Conservation (phyloP, 345 rosid genomes). For the Streptanthus diversifolius region DNA sequence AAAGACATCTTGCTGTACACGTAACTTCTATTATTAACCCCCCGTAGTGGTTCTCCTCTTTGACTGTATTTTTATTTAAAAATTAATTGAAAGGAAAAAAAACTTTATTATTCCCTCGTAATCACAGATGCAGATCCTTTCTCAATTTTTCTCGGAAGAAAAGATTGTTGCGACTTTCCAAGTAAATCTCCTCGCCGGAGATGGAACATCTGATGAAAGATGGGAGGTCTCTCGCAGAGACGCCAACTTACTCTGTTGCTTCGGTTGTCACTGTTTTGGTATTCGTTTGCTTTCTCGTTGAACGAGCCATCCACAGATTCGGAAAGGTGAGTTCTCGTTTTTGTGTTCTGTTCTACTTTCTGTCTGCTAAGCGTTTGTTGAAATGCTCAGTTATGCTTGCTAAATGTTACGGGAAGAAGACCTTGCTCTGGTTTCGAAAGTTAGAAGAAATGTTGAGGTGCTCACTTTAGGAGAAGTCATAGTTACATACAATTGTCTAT, state of each 20-base stretch:
- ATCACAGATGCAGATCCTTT: constrained; percentile 37
- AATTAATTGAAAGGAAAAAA: not conserved
- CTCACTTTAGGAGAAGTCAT: not conserved
- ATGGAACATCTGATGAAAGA: constrained; percentile 42
- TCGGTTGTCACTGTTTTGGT: constrained; percentile 71
- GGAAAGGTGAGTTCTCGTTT: constrained; percentile 53
- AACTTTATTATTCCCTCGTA: not conserved
- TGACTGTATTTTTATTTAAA: constrained; percentile 1
- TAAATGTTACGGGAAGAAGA: not conserved
- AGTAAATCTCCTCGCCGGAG: constrained; percentile 2
- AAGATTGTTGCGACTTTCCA: not conserved
- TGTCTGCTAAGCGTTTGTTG: constrained; percentile 19
- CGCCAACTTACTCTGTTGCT: constrained; percentile 92
- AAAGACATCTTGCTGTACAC: not conserved
- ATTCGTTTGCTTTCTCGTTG: constrained; percentile 62
- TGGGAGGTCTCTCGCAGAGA: constrained; percentile 87
- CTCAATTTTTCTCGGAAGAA: not conserved
- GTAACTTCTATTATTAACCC: not conserved
- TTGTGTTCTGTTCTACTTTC: not conserved
- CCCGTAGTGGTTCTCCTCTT: constrained; percentile 18
- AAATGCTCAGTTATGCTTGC: constrained; percentile 13
- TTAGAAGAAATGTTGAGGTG: not conserved
- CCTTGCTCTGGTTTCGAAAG: not conserved
- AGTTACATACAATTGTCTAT: not conserved
- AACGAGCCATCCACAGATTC: constrained; percentile 80